Percentiles rank a stretch among this genome's conserved stretches.
phyloP scores from a whole-genome alignment of 1,284 basidiomycete species.

The Porogramme epimiltina region DNA sequence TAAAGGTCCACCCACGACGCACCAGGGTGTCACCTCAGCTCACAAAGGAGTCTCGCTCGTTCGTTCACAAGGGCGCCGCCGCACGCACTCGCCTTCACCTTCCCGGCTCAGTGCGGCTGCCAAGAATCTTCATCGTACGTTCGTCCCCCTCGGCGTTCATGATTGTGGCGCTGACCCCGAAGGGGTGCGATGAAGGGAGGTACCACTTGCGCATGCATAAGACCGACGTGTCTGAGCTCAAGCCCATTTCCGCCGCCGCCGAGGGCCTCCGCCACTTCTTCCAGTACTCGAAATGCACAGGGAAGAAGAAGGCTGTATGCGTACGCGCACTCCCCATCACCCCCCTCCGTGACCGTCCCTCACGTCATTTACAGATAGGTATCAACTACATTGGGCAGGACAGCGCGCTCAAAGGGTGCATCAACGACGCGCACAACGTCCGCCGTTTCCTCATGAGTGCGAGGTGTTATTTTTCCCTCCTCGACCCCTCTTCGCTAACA shows the following conservation, averaged over 20 bases:
- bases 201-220: not conserved
- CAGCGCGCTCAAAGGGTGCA: conserved; percentile 72
- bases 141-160: not conserved
- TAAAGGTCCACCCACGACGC: no score
- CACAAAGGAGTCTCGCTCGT: no score
- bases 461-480: conserved; percentile 22
- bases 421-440: conserved; percentile 81
- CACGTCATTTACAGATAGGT: conserved; percentile 51
- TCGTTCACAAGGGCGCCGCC: no score
- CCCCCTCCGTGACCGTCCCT: not conserved
- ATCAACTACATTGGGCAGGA: conserved; percentile 76
- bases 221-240: not conserved
- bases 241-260: not conserved
- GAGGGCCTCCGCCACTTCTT: not conserved
- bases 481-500: conserved; percentile 32
- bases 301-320: conserved; percentile 71
- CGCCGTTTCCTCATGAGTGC: conserved; percentile 69
- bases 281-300: conserved; percentile 25
- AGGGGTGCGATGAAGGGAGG: not conserved
- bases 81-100: no score
- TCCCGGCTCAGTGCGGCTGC: no score
- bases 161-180: not conserved
- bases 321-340: conserved; percentile 42
- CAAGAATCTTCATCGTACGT: not conserved
- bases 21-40: no score